A percentile compares a stretch with the other conserved stretches of the same genome.
phyloP scores from a whole-genome alignment of 306 rosid species.

The Carpinus viminea region DNA sequence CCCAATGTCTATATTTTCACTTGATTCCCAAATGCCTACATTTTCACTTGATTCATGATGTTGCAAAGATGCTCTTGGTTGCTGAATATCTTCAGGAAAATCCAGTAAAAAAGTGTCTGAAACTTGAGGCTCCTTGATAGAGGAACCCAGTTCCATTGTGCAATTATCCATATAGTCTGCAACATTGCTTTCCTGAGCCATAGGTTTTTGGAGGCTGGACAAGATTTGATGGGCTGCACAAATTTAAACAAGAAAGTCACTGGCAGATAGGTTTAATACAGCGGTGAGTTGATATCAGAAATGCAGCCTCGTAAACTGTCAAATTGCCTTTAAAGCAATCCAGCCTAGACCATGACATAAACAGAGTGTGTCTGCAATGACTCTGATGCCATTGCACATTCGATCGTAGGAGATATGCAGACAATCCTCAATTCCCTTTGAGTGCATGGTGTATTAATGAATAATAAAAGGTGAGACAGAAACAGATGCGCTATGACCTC shows the following conservation, averaged over 20 bases:
- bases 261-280: constrained; percentile 12
- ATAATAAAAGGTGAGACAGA: not conserved
- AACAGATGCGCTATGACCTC: not conserved
- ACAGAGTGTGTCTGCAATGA: not conserved
- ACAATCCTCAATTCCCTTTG: not conserved
- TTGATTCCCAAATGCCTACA: constrained; percentile 20
- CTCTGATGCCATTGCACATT: not conserved
- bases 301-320: not conserved
- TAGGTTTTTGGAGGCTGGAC: constrained; percentile 66
- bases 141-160: constrained; percentile 21
- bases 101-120: constrained; percentile 29
- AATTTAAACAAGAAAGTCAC: constrained; percentile 27
- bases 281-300: constrained; percentile 20
- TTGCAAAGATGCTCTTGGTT: constrained; percentile 17
- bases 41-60: constrained; percentile 28
- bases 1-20: constrained; percentile 13
- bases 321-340: constrained; percentile 4
- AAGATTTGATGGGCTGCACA: constrained; percentile 75
- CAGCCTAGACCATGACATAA: not conserved
- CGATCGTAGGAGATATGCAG: not conserved
- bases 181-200: constrained; percentile 29
- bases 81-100: constrained; percentile 32
- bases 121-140: constrained; percentile 29
- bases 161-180: constrained; percentile 33
- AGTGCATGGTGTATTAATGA: not conserved